Percentiles rank a stretch among this genome's conserved stretches.
Evolutionary conservation across 768 basidiomycete species (phyloP).

Genomic region (Russula earlei): DNA sequence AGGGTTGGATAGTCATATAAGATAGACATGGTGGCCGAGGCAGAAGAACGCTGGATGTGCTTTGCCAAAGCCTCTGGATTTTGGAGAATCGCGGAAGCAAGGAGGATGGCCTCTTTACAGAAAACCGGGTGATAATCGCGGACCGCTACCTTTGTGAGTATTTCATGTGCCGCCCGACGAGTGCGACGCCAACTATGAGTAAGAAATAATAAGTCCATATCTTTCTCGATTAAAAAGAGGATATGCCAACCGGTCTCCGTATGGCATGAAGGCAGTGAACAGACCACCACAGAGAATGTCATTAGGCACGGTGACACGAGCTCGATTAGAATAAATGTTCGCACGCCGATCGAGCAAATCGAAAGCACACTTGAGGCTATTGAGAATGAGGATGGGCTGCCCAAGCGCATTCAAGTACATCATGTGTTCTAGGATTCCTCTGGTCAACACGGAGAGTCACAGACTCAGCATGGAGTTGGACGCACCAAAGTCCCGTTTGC

Average conservation of each 20-base stretch:
- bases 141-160: background rate
- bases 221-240: background rate
- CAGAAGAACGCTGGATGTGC: background rate
- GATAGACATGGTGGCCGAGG: background rate
- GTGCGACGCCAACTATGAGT: constrained; percentile 4
- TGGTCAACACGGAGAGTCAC: background rate
- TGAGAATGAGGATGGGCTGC: constrained; percentile 24
- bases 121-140: background rate
- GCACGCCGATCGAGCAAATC: constrained; percentile 34
- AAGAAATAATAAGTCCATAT: too few relatives aligned
- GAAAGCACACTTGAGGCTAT: constrained; percentile 24
- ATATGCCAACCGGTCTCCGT: constrained; percentile 21
- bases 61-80: background rate
- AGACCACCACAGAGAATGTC: constrained; percentile 29
- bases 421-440: background rate
- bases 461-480: background rate
- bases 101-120: constrained; percentile 1
- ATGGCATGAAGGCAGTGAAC: constrained; percentile 21
- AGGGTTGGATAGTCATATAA: constrained; percentile 1
- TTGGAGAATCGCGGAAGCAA: background rate
- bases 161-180: constrained; percentile 10
- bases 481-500: background rate
- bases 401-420: constrained; percentile 4
- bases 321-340: constrained; percentile 23
- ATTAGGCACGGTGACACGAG: constrained; percentile 24